A percentile compares a stretch with the other conserved stretches of the same genome.
Evolutionary conservation across 208 protist species (phyloP).

Genomic region (Crithidia thermophila): DNA sequence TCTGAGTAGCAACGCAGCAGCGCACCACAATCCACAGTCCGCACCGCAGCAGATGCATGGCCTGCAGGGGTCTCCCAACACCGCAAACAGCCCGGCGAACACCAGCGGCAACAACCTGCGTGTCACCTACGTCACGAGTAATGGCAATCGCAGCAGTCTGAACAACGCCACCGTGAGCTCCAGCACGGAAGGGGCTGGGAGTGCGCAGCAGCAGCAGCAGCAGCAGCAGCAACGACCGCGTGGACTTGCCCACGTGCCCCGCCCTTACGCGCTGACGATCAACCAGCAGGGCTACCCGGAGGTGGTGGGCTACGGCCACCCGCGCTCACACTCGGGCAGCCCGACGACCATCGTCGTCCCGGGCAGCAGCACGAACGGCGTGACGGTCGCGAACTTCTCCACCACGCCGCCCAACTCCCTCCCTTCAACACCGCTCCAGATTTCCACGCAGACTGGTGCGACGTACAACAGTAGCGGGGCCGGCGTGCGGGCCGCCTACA

Average conservation of each 20-base stretch:
- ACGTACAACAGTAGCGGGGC: conserved; percentile 8
- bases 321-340: conserved; percentile 11
- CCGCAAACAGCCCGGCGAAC: too few relatives aligned
- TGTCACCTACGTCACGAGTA: conserved; percentile 28
- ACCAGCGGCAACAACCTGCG: conserved; percentile 14
- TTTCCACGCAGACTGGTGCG: background rate
- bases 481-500: too few relatives aligned
- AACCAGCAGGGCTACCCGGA: conserved; percentile 1
- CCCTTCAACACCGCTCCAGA: conserved; percentile 3
- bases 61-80: conserved; percentile 6
- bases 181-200: conserved; percentile 1
- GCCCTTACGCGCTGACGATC: conserved; percentile 20
- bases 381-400: background rate
- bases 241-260: conserved; percentile 22
- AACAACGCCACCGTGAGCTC: background rate
- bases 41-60: background rate
- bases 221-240: background rate
- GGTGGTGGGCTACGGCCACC: background rate
- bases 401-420: conserved; percentile 8
- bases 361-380: conserved; percentile 5
- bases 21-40: too few relatives aligned
- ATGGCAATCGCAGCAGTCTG: background rate
- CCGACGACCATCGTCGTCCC: conserved; percentile 6
- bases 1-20: background rate
- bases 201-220: conserved; percentile 24